A percentile compares a stretch with the other conserved stretches of the same genome.
Evolutionary conservation across 2,329 filamentous ascomycete species (phyloP).

Genomic region (Exophiala spinifera): DNA sequence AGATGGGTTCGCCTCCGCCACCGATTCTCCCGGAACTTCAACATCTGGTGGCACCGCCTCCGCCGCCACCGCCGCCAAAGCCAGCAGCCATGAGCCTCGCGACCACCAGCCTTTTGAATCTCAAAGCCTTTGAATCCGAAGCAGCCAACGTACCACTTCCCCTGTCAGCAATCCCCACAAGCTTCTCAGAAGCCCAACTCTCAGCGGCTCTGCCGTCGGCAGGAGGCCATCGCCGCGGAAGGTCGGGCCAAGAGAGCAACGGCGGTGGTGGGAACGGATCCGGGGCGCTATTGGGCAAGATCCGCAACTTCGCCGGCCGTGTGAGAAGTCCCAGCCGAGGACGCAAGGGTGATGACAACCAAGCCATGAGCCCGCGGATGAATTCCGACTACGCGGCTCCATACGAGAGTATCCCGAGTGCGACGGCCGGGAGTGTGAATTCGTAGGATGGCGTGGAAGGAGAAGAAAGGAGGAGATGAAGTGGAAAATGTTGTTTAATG

Average conservation of each 20-base stretch:
- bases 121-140: slow-evolving; percentile 35
- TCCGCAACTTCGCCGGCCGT: slow-evolving; percentile 55
- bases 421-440: slow-evolving; percentile 14
- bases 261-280: slow-evolving; percentile 3
- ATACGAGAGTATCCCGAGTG: slow-evolving; percentile 21
- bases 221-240: slow-evolving; percentile 47
- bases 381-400: slow-evolving; percentile 15
- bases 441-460: background rate
- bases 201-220: slow-evolving; percentile 28
- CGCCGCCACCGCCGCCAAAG: slow-evolving; percentile 27
- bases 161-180: slow-evolving; percentile 35
- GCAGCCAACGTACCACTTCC: slow-evolving; percentile 23
- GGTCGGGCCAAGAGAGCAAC: slow-evolving; percentile 52
- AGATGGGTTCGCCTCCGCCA: slow-evolving; percentile 33
- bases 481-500: too few relatives aligned
- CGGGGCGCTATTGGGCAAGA: slow-evolving; percentile 50
- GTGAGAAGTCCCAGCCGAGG: slow-evolving; percentile 58
- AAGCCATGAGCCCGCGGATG: slow-evolving; percentile 21
- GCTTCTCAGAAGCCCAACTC: slow-evolving; percentile 33
- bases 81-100: slow-evolving; percentile 25
- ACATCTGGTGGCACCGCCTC: slow-evolving; percentile 56
- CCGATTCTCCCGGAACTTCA: slow-evolving; percentile 60
- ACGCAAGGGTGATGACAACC: slow-evolving; percentile 33
- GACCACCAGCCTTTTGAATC: slow-evolving; percentile 32
- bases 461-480: too few relatives aligned